These are phyloP conservation scores for Zasmidium angulare DNA, from an alignment of 2,329 filamentous ascomycete genomes.

Conservation along the genomic window DNA sequence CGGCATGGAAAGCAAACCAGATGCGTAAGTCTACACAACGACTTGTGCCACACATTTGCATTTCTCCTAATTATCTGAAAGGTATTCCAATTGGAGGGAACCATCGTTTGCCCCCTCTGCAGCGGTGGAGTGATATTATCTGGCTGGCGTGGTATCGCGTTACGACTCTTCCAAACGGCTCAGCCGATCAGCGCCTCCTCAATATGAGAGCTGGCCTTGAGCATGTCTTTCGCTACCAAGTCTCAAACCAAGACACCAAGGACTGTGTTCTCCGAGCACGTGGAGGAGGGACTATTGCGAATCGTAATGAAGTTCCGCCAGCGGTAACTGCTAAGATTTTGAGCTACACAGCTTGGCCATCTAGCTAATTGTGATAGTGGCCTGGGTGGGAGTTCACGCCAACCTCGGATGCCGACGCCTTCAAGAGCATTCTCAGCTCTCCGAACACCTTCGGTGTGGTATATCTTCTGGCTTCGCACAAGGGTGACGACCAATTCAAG, in stretches of 20 bases:
- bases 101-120: neutral
- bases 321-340: neutral
- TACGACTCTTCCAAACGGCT: neutral
- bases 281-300: neutral
- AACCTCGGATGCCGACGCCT: neutral
- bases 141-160: neutral
- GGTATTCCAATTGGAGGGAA: neutral
- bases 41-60: neutral
- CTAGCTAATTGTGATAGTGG: neutral
- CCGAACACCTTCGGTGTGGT: neutral
- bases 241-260: neutral
- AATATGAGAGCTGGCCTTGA: neutral
- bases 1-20: neutral
- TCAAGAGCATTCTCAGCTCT: neutral
- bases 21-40: neutral
- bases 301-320: neutral
- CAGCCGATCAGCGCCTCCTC: neutral
- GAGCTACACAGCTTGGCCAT: neutral
- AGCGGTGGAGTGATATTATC: neutral
- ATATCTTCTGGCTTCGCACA: neutral
- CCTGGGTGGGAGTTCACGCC: neutral
- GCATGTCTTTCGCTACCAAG: neutral
- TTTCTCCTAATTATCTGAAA: neutral
- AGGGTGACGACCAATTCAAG: neutral
- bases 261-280: neutral